phyloP scores from a whole-genome alignment of 1,139 yeast genomes.

The Candida frijolesensis region DNA sequence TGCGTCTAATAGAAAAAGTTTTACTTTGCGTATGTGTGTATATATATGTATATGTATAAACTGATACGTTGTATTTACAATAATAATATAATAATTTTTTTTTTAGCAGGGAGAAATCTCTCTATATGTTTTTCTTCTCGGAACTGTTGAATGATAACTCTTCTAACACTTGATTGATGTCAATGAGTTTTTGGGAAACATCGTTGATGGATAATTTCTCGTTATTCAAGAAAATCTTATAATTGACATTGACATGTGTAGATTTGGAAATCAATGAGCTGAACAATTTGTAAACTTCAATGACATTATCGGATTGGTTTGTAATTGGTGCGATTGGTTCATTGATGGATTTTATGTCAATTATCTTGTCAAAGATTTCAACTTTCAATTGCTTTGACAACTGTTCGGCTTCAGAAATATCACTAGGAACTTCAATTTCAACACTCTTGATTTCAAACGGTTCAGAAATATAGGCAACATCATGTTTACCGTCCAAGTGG shows the following conservation, averaged over 20 bases:
- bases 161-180: constrained; percentile 44
- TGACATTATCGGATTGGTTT: constrained; percentile 29
- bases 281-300: constrained; percentile 36
- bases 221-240: constrained; percentile 39
- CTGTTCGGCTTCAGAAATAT: constrained; percentile 20
- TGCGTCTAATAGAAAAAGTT: constrained; percentile 7
- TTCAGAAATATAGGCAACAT: constrained; percentile 64
- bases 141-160: constrained; percentile 38
- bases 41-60: constrained; percentile 1
- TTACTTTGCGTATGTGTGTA: neutral
- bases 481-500: constrained; percentile 71
- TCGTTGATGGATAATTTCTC: constrained; percentile 35
- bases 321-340: constrained; percentile 30
- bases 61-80: neutral
- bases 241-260: constrained; percentile 42
- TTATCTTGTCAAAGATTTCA: constrained; percentile 34
- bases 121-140: constrained; percentile 21
- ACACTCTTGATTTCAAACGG: constrained; percentile 68
- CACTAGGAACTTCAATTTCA: constrained; percentile 38
- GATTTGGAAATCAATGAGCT: constrained; percentile 37
- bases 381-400: constrained; percentile 37
- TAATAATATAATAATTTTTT: no score
- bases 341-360: constrained; percentile 27
- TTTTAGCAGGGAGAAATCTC: constrained; percentile 2
- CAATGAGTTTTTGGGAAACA: constrained; percentile 45